These are phyloP conservation scores for Tuber brumale DNA, from an alignment of 495 filamentous ascomycete species.

Conservation along the genomic window DNA sequence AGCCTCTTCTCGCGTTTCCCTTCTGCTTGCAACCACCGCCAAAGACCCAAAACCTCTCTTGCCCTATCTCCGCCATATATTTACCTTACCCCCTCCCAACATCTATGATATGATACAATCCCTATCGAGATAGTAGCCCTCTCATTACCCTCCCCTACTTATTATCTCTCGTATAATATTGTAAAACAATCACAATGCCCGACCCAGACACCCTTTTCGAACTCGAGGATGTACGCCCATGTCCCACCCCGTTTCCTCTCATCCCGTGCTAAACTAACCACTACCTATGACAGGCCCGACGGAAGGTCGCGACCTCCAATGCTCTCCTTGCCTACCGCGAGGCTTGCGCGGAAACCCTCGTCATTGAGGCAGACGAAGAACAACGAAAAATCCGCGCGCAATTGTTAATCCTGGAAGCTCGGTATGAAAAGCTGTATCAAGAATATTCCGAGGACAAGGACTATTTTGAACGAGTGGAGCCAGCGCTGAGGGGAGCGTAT, in stretches of 20 bases:
- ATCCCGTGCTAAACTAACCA: slow-evolving; percentile 11
- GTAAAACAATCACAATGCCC: slow-evolving; percentile 13
- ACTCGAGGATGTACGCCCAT: slow-evolving; percentile 21
- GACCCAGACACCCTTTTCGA: slow-evolving; percentile 21
- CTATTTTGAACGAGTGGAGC: slow-evolving; percentile 42
- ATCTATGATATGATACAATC: not conserved
- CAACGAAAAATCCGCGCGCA: slow-evolving; percentile 25
- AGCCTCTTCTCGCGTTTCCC: slow-evolving; percentile 16
- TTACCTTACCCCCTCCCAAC: not conserved
- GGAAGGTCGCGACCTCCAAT: slow-evolving; percentile 30
- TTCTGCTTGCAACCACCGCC: not conserved
- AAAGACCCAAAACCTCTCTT: not conserved
- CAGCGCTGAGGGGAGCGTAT: slow-evolving; percentile 35
- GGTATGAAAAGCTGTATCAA: slow-evolving; percentile 23
- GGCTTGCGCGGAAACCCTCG: slow-evolving; percentile 20
- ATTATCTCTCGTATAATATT: not conserved
- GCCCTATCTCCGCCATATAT: not conserved
- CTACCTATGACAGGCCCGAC: slow-evolving; percentile 19
- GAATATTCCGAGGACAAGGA: slow-evolving; percentile 13
- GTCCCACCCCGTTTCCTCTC: not conserved
- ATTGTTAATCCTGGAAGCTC: slow-evolving; percentile 30
- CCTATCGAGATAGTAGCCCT: not conserved
- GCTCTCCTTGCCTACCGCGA: slow-evolving; percentile 27
- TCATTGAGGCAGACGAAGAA: slow-evolving; percentile 30
- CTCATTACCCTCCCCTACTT: not conserved